Base-by-base conservation (phyloP, 73 alveolate genomes). In the Tetrahymena borealis region DNA sequence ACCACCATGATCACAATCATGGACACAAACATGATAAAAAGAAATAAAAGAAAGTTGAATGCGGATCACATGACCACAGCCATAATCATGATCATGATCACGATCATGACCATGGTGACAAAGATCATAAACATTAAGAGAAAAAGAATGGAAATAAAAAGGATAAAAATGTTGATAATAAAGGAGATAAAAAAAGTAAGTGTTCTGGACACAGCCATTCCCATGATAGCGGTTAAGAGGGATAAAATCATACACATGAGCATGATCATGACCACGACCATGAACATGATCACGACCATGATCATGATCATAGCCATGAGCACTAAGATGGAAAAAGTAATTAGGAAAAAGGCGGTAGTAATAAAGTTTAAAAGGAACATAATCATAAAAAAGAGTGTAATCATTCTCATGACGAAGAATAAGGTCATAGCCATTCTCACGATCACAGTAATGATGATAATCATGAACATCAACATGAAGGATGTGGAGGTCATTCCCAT, bases 1-100 rank as follows among this genome's bases (percentile, higher is more conserved):
- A 90, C 28, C 94, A 93, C 33, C 94, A 93, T 28, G 91, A 93
- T 36, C 92, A 93, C 79, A 60, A 90, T 33, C 92, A 93, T 7
- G 94, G 40, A 8, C 92, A 93, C 15, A 77, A 93, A 1, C 96
- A 93, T 60, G 92, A 93, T 1, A 94, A 93, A 24, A 32, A 35
- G n/a, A 90, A 92, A 35, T 32, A 77, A 16, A 91, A 91, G 38
- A 91, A 91, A 91, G 78, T 60, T 37, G 91, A 40, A 20, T 38
- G 38, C 37, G 78, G 20, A 11, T 31, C 42, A 24, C 43, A 93
- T 39, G 9, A 79, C 11, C 90, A 41, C 18, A 93, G 78, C 15
- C 90, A 93, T 6, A n/a, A 60, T 15, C 85, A 60, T n/a, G 43
- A 39, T 9, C 43, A 39, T 39, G 43, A 39, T 12, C 43, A 39